Base-by-base conservation (phyloP, 148 eudicot species). In the Nepenthes mirabilis region DNA sequence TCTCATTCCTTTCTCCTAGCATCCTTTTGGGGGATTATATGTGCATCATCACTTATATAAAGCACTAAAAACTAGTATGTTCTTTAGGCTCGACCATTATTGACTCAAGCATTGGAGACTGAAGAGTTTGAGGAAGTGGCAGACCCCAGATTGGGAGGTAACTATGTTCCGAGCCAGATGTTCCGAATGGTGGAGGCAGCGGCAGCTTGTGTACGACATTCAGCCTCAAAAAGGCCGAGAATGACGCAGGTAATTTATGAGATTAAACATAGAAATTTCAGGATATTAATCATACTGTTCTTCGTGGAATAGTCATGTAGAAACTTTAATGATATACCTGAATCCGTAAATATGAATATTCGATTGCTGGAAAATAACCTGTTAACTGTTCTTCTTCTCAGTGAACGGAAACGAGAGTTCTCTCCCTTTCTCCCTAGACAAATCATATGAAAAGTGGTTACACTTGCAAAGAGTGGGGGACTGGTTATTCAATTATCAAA, bases 131-230 rank as follows among this genome's bases (percentile, higher is more conserved):
- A 80, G 8, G 83, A 81, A 54, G 64, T 93, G 63, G 84, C 83
- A 35, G 98, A 93, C 73, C 85, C 78, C 36, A 80, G 81, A 66
- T 68, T 93, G 45, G 80, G 70, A 62, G 74, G 78, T 14, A 82
- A 82, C 70, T 93, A 73, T 37, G 82, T 88, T 48, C 64, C 67
- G 67, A 70, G 68, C 53, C 91, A 93, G 75, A 76, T 93, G 86
- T 76, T 93, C 60, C 77, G 84, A 32, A 74, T 93, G 87, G 79
- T 88, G 43, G 96, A 88, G 75, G 96, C 96, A 43, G 96, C 95
- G 32, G 98, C 96, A 57, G 95, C 94, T 65, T 93, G 98, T 70
- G 84, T 86, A 5, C 83, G 96, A 48, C 98, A 93, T 74, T 80
- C 78, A 34, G 83, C 91, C 37, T 52, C 87, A 35, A 93, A 93